Base-by-base conservation (phyloP, 345 rosid genomes). In the Leavenworthia alabamica region DNA sequence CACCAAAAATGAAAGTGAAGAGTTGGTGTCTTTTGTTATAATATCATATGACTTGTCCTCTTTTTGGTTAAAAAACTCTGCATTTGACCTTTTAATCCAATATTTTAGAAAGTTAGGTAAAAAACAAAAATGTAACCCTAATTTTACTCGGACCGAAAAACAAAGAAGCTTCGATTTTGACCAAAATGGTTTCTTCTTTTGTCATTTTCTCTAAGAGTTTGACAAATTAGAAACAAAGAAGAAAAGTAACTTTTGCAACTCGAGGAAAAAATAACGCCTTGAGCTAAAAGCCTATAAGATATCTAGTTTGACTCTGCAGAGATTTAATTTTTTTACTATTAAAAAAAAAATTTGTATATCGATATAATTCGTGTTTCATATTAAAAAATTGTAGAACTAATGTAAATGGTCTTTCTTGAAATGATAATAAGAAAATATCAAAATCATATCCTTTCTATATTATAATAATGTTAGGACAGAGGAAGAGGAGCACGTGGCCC, bases 131-230 rank as follows among this genome's bases (percentile, higher is more conserved):
- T 13, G 45, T 43, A 67, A 20, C 64, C 67, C 67, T 65, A 50
- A 26, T 50, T 57, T 68, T 39, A 35, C 68, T 60, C 33, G 35
- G 29, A 43, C 36, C 66, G 33, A 50, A 53, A n/a, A 8, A 16
- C 49, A 65, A 33, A 27, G 27, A 56, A 65, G 33, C 73, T 59
- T 50, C 19, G 32, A 47, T 29, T 73, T 80, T 68, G 86, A 75
- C 79, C 62, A 65, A 59, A 56, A 16, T 4, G 31, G 31, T 27
- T 56, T 56, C 36, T 52, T 23, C 27, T 53, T 52, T 75, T 75
- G 86, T 73, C 80, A 52, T 73, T 56, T 43, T 62, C 72, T 41
- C 20, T 29, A 50, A 56, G 66, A 45, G n/a, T 19, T 66, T 28
- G 62, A 53, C 72, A 58, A 45, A 53, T 51, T 37, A 53, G 56